These are phyloP conservation scores for Pichia sp. DNA, from an alignment of 1,139 yeast species.

Conservation along the genomic window DNA sequence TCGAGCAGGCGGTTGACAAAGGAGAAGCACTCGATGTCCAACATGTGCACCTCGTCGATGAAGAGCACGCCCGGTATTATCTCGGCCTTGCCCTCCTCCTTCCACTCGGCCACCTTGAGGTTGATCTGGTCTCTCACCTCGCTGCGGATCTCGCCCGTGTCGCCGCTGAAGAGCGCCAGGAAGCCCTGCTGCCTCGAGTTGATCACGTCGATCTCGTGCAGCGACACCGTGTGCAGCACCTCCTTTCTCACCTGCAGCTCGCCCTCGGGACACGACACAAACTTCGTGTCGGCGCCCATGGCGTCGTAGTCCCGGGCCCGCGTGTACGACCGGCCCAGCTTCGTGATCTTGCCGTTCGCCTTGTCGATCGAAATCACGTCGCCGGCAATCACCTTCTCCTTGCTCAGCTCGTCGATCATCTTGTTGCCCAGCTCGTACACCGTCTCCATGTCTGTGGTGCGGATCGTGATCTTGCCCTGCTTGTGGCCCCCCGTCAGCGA, in stretches of 20 bases:
- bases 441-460: conserved; percentile 99
- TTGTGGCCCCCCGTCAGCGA: conserved; percentile 96
- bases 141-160: conserved; percentile 93
- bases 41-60: conserved; percentile 98
- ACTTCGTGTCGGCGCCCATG: conserved; percentile 97
- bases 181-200: conserved; percentile 98
- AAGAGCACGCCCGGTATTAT: conserved; percentile 97
- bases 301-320: conserved; percentile 98
- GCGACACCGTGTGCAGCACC: conserved; percentile 91
- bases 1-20: conserved; percentile 94
- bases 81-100: conserved; percentile 98
- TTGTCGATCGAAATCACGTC: conserved; percentile 95
- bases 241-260: conserved; percentile 94
- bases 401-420: conserved; percentile 94
- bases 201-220: conserved; percentile 97
- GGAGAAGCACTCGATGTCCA: conserved; percentile 95
- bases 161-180: conserved; percentile 92
- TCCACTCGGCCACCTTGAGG: conserved; percentile 97
- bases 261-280: conserved; percentile 98
- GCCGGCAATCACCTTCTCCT: conserved; percentile 95
- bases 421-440: conserved; percentile 94
- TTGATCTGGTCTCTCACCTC: conserved; percentile 98
- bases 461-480: conserved; percentile 94
- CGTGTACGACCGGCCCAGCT: conserved; percentile 91
- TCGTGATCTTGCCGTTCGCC: conserved; percentile 89